phyloP scores from a whole-genome alignment of 495 filamentous ascomycete genomes.

The Lasiosphaeriaceae sp. region DNA sequence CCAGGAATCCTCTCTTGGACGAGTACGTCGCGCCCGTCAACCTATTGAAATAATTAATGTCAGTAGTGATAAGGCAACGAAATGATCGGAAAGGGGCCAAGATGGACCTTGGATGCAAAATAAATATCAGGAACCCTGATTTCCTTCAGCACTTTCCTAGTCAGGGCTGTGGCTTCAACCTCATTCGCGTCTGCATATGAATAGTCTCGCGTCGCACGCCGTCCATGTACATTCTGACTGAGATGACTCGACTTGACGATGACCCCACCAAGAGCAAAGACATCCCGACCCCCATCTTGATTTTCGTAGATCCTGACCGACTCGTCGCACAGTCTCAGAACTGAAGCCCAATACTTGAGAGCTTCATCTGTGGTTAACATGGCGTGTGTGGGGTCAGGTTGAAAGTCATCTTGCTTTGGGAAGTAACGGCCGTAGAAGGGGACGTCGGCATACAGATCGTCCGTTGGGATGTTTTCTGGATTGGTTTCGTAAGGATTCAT shows the following conservation, averaged over 20 bases:
- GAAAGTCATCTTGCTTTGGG: constrained; percentile 7
- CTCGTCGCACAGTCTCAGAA: constrained; percentile 31
- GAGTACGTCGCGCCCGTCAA: constrained; percentile 35
- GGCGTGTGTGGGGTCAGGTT: constrained; percentile 17
- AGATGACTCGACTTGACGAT: constrained; percentile 47
- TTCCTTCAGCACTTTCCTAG: constrained; percentile 21
- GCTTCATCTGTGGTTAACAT: constrained; percentile 29
- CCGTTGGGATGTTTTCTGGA: not conserved
- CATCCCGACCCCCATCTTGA: constrained; percentile 38
- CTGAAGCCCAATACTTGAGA: constrained; percentile 36
- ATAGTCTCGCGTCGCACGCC: constrained; percentile 10
- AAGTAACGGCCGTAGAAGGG: constrained; percentile 4
- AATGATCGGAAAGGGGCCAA: not conserved
- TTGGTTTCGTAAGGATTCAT: not conserved
- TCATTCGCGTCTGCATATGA: constrained; percentile 44
- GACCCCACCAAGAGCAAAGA: constrained; percentile 44
- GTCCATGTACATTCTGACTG: constrained; percentile 22
- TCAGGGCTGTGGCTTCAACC: constrained; percentile 31
- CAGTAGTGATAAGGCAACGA: not conserved
- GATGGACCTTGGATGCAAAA: constrained; percentile 37
- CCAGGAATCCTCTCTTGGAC: constrained; percentile 44
- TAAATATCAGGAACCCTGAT: constrained; percentile 41
- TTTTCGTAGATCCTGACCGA: constrained; percentile 31
- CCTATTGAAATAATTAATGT: constrained; percentile 25
- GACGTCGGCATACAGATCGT: not conserved